phyloP scores from a whole-genome alignment of 441 rosid genomes.

The Erodium chrysanthum region DNA sequence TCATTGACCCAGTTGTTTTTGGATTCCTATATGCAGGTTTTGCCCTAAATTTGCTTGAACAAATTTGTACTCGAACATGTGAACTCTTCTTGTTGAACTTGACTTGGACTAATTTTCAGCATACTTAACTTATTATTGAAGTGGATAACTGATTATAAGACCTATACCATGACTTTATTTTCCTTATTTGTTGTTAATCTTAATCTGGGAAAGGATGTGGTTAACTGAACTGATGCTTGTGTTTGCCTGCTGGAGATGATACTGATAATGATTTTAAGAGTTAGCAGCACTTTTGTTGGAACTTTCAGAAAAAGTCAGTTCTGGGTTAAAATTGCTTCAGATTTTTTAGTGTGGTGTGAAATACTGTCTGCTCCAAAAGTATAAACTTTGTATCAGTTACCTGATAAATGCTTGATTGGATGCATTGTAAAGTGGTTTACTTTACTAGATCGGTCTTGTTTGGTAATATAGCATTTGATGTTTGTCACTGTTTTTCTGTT shows the following conservation, averaged over 20 bases:
- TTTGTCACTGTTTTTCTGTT: neutral
- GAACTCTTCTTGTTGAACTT: conserved; percentile 5
- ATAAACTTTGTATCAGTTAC: neutral
- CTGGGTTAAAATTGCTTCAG: neutral
- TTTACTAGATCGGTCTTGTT: neutral
- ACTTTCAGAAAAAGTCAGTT: neutral
- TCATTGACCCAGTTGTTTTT: conserved; percentile 10
- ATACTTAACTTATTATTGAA: neutral
- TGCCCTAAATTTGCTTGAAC: conserved; percentile 9
- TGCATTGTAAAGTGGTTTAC: neutral
- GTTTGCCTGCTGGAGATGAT: conserved; percentile 5
- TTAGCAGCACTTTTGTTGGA: neutral
- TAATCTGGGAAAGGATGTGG: neutral
- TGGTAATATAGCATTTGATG: neutral
- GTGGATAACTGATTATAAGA: neutral
- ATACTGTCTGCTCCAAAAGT: neutral
- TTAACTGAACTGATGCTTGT: neutral
- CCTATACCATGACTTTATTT: neutral
- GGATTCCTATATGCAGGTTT: conserved; percentile 9
- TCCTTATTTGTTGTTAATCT: neutral
- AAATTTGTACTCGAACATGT: conserved; percentile 1
- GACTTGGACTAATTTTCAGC: neutral
- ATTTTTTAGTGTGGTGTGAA: neutral
- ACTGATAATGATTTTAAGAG: neutral
- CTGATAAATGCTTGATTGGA: neutral